Conservation (phyloP, 257 asterid genomes). For the Nicotiana obtusifolia region DNA sequence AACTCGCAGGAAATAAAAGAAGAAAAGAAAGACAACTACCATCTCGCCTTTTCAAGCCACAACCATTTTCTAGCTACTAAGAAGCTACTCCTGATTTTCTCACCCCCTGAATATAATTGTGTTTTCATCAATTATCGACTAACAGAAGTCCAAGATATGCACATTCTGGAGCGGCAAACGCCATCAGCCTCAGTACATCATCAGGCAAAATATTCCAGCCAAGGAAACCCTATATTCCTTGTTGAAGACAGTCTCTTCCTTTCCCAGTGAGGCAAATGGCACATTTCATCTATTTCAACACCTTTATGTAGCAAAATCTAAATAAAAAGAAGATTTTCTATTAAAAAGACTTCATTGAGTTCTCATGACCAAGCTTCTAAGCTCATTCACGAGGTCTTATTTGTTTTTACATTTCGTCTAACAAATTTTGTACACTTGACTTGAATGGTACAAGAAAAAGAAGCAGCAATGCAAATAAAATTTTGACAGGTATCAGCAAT, state of each 20-base stretch:
- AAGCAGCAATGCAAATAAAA: background rate
- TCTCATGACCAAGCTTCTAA: background rate
- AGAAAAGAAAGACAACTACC: background rate
- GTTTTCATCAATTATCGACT: background rate
- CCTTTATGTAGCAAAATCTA: background rate
- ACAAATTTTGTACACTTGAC: background rate
- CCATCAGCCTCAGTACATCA: background rate
- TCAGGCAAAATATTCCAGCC: background rate
- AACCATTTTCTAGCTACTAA: background rate
- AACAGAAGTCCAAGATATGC: background rate
- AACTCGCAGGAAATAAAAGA: background rate
- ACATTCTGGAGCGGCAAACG: background rate
- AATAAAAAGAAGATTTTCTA: background rate
- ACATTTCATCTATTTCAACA: background rate
- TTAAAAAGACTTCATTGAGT: background rate
- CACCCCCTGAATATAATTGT: background rate
- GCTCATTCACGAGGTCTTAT: background rate
- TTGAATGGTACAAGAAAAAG: background rate
- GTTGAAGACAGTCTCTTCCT: background rate
- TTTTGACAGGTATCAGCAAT: background rate
- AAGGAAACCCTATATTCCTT: background rate
- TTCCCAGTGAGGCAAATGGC: background rate
- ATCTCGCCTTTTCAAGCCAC: background rate
- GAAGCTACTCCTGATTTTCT: background rate
- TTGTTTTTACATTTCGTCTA: background rate